These are phyloP conservation scores for Saccharomycopsis sp. DNA, from an alignment of 805 yeast genomes.

Conservation along the genomic window DNA sequence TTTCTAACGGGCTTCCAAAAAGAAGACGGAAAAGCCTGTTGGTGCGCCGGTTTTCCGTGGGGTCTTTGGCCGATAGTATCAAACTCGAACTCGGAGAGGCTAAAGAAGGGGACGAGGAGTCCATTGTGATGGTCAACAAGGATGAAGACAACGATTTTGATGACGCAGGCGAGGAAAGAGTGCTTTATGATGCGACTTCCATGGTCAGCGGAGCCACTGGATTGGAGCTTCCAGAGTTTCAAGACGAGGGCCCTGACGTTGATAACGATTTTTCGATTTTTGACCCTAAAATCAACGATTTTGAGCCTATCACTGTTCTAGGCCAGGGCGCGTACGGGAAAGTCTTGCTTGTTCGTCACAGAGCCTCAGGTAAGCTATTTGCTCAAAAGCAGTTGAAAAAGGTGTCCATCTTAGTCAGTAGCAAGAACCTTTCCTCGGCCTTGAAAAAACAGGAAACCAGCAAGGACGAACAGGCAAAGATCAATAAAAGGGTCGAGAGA, in stretches of 20 bases:
- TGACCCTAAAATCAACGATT: conserved; percentile 39
- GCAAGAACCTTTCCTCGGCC: conserved; percentile 19
- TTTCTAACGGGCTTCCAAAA: neutral
- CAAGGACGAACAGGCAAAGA: conserved; percentile 24
- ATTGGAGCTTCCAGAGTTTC: neutral
- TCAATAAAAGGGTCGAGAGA: conserved; percentile 51
- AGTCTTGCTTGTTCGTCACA: conserved; percentile 70
- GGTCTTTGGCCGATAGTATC: conserved; percentile 18
- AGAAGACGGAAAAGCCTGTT: conserved; percentile 17
- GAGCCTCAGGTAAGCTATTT: conserved; percentile 52
- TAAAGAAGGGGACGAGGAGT: neutral
- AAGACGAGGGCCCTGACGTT: neutral
- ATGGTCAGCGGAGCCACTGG: neutral
- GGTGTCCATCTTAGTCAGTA: conserved; percentile 63
- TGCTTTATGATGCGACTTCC: neutral
- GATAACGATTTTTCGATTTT: conserved; percentile 5
- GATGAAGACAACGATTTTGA: neutral
- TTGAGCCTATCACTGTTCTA: conserved; percentile 65
- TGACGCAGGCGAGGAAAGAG: neutral
- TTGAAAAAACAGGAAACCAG: conserved; percentile 18
- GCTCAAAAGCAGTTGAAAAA: conserved; percentile 85
- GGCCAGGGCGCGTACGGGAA: conserved; percentile 90
- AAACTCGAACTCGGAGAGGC: conserved; percentile 15
- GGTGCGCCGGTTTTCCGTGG: conserved; percentile 17
- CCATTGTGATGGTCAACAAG: neutral